These are phyloP conservation scores for Fagopyrum esculentum DNA, from an alignment of 148 eudicot genomes.

Conservation along the genomic window DNA sequence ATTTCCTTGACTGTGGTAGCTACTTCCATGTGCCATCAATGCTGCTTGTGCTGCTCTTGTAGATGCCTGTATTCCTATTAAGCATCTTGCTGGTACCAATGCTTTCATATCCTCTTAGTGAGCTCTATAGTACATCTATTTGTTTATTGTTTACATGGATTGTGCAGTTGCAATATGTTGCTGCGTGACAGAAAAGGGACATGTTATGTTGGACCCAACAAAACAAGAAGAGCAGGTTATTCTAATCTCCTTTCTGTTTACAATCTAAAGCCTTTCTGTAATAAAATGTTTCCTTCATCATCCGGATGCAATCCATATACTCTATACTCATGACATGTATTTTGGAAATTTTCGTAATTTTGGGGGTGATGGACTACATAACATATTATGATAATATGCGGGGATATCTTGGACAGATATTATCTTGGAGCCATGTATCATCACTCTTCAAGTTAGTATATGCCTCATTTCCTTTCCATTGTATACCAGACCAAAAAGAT, in stretches of 20 bases:
- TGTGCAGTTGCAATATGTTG: slow-evolving; percentile 86
- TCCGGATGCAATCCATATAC: too few relatives aligned
- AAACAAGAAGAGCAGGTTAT: slow-evolving; percentile 84
- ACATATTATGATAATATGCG: background rate
- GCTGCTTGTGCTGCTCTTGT: slow-evolving; percentile 95
- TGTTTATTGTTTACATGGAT: slow-evolving; percentile 15
- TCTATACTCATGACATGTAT: too few relatives aligned
- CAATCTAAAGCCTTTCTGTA: background rate
- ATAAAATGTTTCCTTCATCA: slow-evolving; percentile 7
- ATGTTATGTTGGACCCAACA: slow-evolving; percentile 63
- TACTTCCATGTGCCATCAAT: slow-evolving; percentile 91
- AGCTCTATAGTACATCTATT: background rate
- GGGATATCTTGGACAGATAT: background rate
- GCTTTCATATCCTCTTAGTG: background rate
- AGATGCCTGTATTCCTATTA: slow-evolving; percentile 86
- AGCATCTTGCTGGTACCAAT: slow-evolving; percentile 82
- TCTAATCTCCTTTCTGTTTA: background rate
- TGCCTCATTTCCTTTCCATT: background rate
- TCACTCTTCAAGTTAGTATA: background rate
- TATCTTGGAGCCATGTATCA: background rate
- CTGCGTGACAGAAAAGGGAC: slow-evolving; percentile 57
- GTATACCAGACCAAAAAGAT: background rate
- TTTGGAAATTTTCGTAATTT: background rate
- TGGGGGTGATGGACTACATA: background rate
- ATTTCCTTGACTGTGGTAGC: slow-evolving; percentile 50